Evolutionary conservation across 805 yeast genomes (phyloP).

Genomic region (Maudiozyma serrabonitensis): DNA sequence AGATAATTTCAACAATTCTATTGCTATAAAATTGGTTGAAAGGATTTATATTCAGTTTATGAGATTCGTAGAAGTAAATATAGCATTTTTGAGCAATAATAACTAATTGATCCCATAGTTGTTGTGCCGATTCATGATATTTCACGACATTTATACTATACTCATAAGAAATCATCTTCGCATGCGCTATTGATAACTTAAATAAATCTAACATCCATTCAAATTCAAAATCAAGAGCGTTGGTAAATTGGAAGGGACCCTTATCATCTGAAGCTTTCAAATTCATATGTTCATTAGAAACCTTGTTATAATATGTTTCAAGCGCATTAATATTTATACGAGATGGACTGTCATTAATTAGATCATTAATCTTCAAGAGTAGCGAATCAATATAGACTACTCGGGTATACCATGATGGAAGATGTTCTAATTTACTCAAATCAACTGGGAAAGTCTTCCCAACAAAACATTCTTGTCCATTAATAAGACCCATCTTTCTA

Average conservation of each 20-base stretch:
- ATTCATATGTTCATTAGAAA: slow-evolving; percentile 7
- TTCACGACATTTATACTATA: slow-evolving; percentile 5
- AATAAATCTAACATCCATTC: slow-evolving; percentile 15
- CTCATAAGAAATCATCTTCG: slow-evolving; percentile 19
- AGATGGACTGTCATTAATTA: slow-evolving; percentile 15
- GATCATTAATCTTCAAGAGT: slow-evolving; percentile 12
- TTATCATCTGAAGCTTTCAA: slow-evolving; percentile 1
- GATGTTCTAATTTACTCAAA: not conserved
- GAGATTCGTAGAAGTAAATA: slow-evolving; percentile 11
- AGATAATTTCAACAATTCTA: slow-evolving; percentile 21
- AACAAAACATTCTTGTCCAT: slow-evolving; percentile 23
- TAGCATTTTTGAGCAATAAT: slow-evolving; percentile 14
- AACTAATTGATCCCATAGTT: slow-evolving; percentile 17
- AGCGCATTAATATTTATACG: slow-evolving; percentile 11
- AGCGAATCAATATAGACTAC: slow-evolving; percentile 13
- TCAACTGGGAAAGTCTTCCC: slow-evolving; percentile 15
- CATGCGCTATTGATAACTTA: slow-evolving; percentile 15
- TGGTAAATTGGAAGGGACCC: not conserved
- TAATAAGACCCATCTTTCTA: slow-evolving; percentile 21
- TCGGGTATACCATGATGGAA: slow-evolving; percentile 14
- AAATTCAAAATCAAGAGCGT: slow-evolving; percentile 15
- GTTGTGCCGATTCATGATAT: slow-evolving; percentile 11
- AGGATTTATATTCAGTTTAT: slow-evolving; percentile 6
- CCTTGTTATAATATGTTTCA: slow-evolving; percentile 4
- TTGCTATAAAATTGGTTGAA: slow-evolving; percentile 21